Base-by-base conservation (phyloP, 2,329 filamentous ascomycete species). In the Cercospora janseana region DNA sequence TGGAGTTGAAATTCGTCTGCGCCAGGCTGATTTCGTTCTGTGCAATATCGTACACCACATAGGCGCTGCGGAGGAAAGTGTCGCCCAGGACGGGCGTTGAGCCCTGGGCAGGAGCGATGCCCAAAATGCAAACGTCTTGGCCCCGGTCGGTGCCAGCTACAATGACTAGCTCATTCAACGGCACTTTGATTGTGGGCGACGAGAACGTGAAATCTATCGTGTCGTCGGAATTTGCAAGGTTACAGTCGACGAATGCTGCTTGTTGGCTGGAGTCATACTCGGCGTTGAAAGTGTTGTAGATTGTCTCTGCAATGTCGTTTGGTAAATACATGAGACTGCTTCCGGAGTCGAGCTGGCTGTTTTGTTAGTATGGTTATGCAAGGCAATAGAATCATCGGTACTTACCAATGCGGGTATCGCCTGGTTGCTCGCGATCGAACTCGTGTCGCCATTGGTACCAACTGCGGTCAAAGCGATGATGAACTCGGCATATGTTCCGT, bases 271-370 rank as follows among this genome's bases (percentile, higher is more conserved):
- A 51, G 58, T 72, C 67, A 64, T 75, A 77, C 13, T 63, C 57
- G 4, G 73, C 74, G 46, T 67, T 63, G 57, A 70, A 68, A 13
- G 65, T 57, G 21, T 60, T 51, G 67, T 72, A 77, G 44, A 77
- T 69, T 4, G 58, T 58, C 4, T 65, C 56, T 3, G 78, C 78
- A 35, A 89, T 67, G 44, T 80, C 75, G 51, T 79, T 74, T 1
- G 87, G 87, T 0, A 90, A 71, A 62, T 87, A 87, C 57, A 78
- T 84, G 53, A 88, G 72, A 3, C 83, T 87, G n/a, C 83, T 86
- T 28, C 87, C 87, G 1, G 85, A 87, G 68, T 91, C 87, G 27
- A 91, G 77, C 8, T 32, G 29, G 8, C 8, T 32, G 29, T 12
- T 15, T 32, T 12, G 29, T 32, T 13, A 47, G 4, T 15, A 32